Evolutionary conservation across 371 early-diverging fungal genomes (phyloP).

Genomic region (Mucor piriformis): DNA sequence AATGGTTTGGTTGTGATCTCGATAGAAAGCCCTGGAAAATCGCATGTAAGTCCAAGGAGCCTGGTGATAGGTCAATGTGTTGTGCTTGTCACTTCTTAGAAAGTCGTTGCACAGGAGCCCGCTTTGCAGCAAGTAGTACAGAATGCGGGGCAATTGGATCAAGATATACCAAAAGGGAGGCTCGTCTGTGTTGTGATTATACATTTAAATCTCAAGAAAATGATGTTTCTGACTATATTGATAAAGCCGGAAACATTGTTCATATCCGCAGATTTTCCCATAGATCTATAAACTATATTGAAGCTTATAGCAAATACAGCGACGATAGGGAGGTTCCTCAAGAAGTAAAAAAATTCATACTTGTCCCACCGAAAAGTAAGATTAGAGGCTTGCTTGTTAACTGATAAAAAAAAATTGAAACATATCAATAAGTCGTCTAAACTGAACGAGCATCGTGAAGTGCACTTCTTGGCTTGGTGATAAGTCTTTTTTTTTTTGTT

Average conservation of each 20-base stretch:
- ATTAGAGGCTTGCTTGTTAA: background rate
- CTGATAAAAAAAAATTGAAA: background rate
- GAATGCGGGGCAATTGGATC: background rate
- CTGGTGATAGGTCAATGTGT: background rate
- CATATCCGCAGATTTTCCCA: background rate
- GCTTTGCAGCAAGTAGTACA: background rate
- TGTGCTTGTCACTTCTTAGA: background rate
- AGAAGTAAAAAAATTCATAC: slow-evolving; percentile 5
- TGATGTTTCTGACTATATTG: background rate
- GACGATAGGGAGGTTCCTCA: background rate
- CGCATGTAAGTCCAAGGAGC: background rate
- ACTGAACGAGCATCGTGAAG: no score
- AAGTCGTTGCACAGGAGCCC: background rate
- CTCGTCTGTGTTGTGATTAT: background rate
- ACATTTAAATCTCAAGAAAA: background rate
- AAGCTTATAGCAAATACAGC: background rate
- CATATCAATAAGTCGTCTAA: background rate
- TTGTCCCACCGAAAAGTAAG: background rate
- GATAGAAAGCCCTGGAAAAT: background rate
- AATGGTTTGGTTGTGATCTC: background rate
- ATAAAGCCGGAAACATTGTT: background rate
- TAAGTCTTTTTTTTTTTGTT: background rate
- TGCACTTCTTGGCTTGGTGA: no score
- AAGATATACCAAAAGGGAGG: background rate
- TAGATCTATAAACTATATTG: slow-evolving; percentile 3